Percentiles rank a stretch among this genome's conserved stretches.
Evolutionary conservation across 352 stramenopile species (phyloP).

Genomic region (Phytophthora brassicae): DNA sequence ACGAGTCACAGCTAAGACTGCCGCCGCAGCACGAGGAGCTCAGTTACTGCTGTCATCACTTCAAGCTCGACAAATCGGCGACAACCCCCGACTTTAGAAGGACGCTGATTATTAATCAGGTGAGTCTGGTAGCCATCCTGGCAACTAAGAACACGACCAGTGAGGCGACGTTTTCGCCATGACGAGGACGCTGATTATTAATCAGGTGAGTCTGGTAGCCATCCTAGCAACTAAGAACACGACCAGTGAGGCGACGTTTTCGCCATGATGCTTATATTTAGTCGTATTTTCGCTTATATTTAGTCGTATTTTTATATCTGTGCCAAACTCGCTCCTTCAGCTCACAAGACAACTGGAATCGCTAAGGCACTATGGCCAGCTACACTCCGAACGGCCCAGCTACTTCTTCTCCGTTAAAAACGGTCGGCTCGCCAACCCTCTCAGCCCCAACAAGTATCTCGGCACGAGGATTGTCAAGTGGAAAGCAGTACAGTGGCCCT

Average conservation of each 20-base stretch:
- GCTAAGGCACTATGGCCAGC: slow-evolving; percentile 24
- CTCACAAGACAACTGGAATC: slow-evolving; percentile 10
- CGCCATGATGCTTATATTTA: too few relatives aligned
- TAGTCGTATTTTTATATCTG: slow-evolving; percentile 18
- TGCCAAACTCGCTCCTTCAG: slow-evolving; percentile 9
- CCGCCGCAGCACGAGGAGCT: background rate
- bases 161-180: slow-evolving; percentile 3
- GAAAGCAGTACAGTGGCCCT: background rate
- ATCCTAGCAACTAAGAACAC: slow-evolving; percentile 18
- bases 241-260: slow-evolving; percentile 8
- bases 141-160: slow-evolving; percentile 22
- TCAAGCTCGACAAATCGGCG: background rate
- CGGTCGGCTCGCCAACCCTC: slow-evolving; percentile 12
- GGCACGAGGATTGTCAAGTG: slow-evolving; percentile 13
- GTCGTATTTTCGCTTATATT: slow-evolving; percentile 27
- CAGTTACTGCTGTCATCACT: background rate
- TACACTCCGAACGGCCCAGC: slow-evolving; percentile 18
- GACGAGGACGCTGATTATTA: too few relatives aligned
- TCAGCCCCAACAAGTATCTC: slow-evolving; percentile 18
- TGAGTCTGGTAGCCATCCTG: background rate
- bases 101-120: slow-evolving; percentile 1
- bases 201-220: slow-evolving; percentile 6
- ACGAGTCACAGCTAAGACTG: background rate
- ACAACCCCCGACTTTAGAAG: background rate
- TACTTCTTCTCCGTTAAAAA: slow-evolving; percentile 33